phyloP scores from a whole-genome alignment of 2,329 filamentous ascomycete genomes.

The Phialemonium atrogriseum region DNA sequence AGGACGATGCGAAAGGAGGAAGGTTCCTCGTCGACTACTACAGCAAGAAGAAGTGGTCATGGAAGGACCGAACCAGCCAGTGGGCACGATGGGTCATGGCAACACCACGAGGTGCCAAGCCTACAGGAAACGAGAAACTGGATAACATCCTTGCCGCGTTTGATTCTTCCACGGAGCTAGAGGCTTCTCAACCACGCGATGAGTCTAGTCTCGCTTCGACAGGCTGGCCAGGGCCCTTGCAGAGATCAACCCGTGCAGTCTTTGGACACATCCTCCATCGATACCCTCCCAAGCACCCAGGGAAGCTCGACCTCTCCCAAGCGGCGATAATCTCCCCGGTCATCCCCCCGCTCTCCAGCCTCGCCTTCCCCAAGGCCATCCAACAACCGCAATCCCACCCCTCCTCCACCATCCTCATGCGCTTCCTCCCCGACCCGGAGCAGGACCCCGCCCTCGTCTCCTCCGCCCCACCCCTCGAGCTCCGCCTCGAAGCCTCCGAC shows the following conservation, averaged over 20 bases:
- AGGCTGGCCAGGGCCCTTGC: too few species aligned
- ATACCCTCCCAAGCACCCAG: conserved; percentile 7
- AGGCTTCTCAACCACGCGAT: neutral
- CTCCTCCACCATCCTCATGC: conserved; percentile 32
- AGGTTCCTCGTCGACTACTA: conserved; percentile 21
- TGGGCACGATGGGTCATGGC: conserved; percentile 25
- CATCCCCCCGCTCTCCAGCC: conserved; percentile 36
- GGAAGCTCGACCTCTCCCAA: conserved; percentile 4
- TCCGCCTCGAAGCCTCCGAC: conserved; percentile 25
- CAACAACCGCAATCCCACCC: conserved; percentile 15
- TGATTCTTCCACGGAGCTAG: neutral
- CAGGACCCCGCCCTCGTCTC: conserved; percentile 3
- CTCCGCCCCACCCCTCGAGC: conserved; percentile 24
- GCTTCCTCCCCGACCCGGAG: conserved; percentile 32
- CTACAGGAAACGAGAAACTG: conserved; percentile 5
- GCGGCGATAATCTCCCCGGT: conserved; percentile 28
- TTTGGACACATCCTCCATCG: conserved; percentile 45
- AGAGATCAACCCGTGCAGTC: conserved; percentile 31
- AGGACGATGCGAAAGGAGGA: conserved; percentile 10
- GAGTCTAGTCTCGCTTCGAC: too few species aligned
- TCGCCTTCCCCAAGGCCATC: conserved; percentile 28
- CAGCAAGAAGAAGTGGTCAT: conserved; percentile 22
- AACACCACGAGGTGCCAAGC: conserved; percentile 1
- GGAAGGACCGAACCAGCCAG: conserved; percentile 23
- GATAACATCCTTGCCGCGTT: conserved; percentile 5